Evolutionary conservation across 2,329 filamentous ascomycete species (phyloP).

Genomic region (Penicillium concentricum): DNA sequence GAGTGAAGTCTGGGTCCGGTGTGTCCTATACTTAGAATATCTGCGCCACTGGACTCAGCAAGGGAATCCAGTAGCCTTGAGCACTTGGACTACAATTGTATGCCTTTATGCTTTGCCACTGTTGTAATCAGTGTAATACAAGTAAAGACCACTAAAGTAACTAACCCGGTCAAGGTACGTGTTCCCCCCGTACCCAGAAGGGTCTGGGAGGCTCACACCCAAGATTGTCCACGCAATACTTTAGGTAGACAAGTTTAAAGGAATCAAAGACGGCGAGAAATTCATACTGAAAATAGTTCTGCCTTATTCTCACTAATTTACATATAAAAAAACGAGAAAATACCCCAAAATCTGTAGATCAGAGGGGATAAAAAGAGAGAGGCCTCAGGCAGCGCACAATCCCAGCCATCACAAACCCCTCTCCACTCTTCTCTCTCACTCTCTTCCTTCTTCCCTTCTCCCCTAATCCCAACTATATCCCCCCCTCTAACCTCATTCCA

Average conservation of each 20-base stretch:
- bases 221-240: conserved; percentile 8
- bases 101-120: not conserved
- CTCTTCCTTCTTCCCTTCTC: conserved; percentile 22
- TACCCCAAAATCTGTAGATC: not conserved
- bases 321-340: not conserved
- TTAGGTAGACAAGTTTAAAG: conserved; percentile 6
- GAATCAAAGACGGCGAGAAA: not conserved
- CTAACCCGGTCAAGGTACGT: conserved; percentile 2
- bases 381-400: conserved; percentile 15
- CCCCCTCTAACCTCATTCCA: conserved; percentile 41
- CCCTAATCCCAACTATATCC: conserved; percentile 20
- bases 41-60: conserved; percentile 4
- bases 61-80: not conserved
- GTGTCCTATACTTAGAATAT: conserved; percentile 11
- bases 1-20: conserved; percentile 4
- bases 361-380: conserved; percentile 3
- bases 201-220: conserved; percentile 5
- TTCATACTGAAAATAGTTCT: not conserved
- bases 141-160: not conserved
- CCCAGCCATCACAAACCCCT: conserved; percentile 32
- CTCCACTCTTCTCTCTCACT: conserved; percentile 18
- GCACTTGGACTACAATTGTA: not conserved
- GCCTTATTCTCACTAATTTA: not conserved
- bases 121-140: not conserved
- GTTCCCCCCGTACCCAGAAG: conserved; percentile 4